Evolutionary conservation across 1,284 basidiomycete genomes (phyloP).

Genomic region (Entoloma clypeatum): DNA sequence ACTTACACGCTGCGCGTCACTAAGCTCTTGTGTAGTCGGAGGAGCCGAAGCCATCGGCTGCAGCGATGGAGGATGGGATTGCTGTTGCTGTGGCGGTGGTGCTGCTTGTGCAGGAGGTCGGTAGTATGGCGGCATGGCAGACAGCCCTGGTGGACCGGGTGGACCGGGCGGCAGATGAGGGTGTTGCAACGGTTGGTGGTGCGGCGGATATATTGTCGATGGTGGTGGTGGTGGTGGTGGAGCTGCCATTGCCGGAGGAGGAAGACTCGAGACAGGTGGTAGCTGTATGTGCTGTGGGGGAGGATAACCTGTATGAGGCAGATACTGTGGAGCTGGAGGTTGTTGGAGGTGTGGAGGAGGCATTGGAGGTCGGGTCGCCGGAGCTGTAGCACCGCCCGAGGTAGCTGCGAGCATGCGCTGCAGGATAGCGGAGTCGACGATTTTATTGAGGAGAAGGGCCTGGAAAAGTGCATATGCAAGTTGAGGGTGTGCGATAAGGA

Average conservation of each 20-base stretch:
- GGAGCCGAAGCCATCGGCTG: constrained; percentile 14
- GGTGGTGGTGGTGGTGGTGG: constrained; percentile 31
- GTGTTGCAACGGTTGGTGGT: constrained; percentile 22
- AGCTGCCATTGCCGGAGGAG: constrained; percentile 28
- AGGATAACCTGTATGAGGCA: constrained; percentile 32
- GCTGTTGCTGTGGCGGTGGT: constrained; percentile 26
- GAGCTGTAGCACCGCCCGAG: constrained; percentile 25
- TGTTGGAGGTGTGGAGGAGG: constrained; percentile 27
- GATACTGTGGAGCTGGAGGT: constrained; percentile 30
- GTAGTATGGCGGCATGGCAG: constrained; percentile 45
- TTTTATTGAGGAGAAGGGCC: constrained; percentile 90
- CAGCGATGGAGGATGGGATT: constrained; percentile 23
- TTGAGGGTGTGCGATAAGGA: constrained; percentile 87
- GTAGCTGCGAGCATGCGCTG: constrained; percentile 62
- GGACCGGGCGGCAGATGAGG: constrained; percentile 24
- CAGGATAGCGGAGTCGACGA: constrained; percentile 86
- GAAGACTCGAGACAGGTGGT: constrained; percentile 32
- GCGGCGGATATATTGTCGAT: constrained; percentile 29
- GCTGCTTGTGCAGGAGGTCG: constrained; percentile 28
- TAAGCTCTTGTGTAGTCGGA: constrained; percentile 28
- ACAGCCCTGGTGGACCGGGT: constrained; percentile 35
- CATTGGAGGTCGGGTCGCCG: constrained; percentile 19
- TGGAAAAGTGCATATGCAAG: constrained; percentile 96
- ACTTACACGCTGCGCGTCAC: constrained; percentile 36
- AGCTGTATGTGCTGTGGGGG: constrained; percentile 36